phyloP scores from a whole-genome alignment of 169 alveolate species.

The Cryptosporidium sp. region DNA sequence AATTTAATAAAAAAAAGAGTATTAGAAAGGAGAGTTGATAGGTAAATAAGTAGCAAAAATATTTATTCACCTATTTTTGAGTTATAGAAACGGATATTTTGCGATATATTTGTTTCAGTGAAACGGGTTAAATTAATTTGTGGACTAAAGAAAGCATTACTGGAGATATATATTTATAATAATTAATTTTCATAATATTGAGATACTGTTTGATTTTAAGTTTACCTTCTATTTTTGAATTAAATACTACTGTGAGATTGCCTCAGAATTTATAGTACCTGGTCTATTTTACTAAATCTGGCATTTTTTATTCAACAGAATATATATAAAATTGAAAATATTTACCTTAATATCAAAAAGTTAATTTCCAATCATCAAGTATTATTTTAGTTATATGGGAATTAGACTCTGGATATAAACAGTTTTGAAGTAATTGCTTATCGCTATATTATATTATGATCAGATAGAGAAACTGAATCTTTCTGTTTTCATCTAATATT shows the following conservation, averaged over 20 bases:
- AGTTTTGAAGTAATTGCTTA: neutral
- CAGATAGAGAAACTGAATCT: neutral
- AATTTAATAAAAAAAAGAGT: neutral
- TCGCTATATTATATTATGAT: neutral
- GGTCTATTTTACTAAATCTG: conserved; percentile 6
- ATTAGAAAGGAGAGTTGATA: neutral
- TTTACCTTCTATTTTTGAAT: neutral
- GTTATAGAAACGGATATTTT: neutral
- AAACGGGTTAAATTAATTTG: neutral
- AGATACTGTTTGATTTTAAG: neutral
- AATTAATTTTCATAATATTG: neutral
- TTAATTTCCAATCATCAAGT: neutral
- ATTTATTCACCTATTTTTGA: neutral
- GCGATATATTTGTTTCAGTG: neutral
- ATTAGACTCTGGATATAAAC: neutral
- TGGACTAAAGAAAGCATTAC: neutral
- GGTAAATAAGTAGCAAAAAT: neutral
- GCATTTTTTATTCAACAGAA: neutral
- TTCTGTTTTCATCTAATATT: neutral
- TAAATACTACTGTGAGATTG: neutral
- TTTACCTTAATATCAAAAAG: neutral
- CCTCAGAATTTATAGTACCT: conserved; percentile 1
- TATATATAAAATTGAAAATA: neutral
- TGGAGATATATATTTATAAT: neutral
- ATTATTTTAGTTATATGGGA: neutral